These are phyloP conservation scores for Tuber calosporum DNA, from an alignment of 495 filamentous ascomycete genomes.

Conservation along the genomic window DNA sequence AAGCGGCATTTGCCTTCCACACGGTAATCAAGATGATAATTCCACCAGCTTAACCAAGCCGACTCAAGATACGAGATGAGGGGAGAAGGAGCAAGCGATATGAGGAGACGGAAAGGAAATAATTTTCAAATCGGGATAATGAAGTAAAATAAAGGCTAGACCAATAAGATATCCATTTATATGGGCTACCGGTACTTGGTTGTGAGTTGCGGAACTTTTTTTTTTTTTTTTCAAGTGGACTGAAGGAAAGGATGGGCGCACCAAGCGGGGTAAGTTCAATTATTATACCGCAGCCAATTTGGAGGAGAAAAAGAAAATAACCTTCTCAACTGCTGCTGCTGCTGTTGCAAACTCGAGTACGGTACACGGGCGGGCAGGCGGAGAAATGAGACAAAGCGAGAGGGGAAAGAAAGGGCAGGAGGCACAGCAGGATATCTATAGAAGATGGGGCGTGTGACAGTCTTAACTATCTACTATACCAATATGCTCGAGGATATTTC, in stretches of 20 bases:
- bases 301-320: background rate
- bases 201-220: background rate
- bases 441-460: background rate
- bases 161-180: conserved; percentile 12
- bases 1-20: conserved; percentile 33
- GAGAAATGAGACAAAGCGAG: background rate
- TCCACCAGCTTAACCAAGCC: background rate
- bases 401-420: background rate
- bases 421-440: conserved; percentile 5
- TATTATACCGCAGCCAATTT: background rate
- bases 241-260: background rate
- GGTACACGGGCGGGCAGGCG: background rate
- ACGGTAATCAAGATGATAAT: too few species aligned
- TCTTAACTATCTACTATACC: background rate
- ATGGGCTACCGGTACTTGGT: conserved; percentile 8
- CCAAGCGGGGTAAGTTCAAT: background rate
- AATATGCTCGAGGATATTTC: background rate
- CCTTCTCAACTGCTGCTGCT: background rate
- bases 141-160: conserved; percentile 21
- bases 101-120: conserved; percentile 7
- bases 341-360: background rate
- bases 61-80: background rate
- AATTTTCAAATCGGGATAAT: conserved; percentile 13
- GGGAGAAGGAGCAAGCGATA: background rate
- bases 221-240: background rate